phyloP scores from a whole-genome alignment of 2,329 filamentous ascomycete species.

The Botryosphaeria dothidea region DNA sequence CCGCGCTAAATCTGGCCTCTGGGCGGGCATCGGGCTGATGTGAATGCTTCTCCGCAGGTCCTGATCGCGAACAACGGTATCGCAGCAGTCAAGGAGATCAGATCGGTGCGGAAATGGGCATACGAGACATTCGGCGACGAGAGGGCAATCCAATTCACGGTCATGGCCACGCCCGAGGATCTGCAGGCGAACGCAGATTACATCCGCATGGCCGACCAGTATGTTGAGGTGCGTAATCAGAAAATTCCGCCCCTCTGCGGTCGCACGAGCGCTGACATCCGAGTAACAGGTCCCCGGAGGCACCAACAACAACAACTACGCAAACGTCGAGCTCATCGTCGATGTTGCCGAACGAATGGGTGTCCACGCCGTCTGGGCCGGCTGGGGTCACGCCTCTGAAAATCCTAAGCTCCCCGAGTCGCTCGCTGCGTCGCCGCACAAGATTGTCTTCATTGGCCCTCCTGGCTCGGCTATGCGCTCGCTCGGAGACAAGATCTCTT shows the following conservation, averaged over 20 bases:
- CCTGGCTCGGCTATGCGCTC: constrained; percentile 98
- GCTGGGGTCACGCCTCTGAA: constrained; percentile 98
- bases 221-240: constrained; percentile 71
- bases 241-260: neutral
- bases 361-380: constrained; percentile 97
- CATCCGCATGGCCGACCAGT: constrained; percentile 99
- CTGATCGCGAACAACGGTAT: constrained; percentile 99
- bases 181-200: constrained; percentile 97
- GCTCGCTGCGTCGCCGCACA: constrained; percentile 91
- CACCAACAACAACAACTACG: constrained; percentile 99
- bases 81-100: constrained; percentile 98
- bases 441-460: constrained; percentile 98
- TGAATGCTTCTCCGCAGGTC: constrained; percentile 59
- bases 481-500: constrained; percentile 98
- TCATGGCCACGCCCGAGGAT: constrained; percentile 99
- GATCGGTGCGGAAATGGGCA: constrained; percentile 99
- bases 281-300: constrained; percentile 77
- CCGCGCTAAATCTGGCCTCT: neutral
- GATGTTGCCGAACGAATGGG: constrained; percentile 98
- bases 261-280: constrained; percentile 25
- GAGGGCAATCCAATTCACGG: constrained; percentile 96
- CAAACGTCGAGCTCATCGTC: constrained; percentile 98
- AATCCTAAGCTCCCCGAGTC: constrained; percentile 98
- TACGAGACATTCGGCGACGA: constrained; percentile 99
- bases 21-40: neutral